These are phyloP conservation scores for Kazachstania martiniae DNA, from an alignment of 805 yeast genomes.

Conservation along the genomic window DNA sequence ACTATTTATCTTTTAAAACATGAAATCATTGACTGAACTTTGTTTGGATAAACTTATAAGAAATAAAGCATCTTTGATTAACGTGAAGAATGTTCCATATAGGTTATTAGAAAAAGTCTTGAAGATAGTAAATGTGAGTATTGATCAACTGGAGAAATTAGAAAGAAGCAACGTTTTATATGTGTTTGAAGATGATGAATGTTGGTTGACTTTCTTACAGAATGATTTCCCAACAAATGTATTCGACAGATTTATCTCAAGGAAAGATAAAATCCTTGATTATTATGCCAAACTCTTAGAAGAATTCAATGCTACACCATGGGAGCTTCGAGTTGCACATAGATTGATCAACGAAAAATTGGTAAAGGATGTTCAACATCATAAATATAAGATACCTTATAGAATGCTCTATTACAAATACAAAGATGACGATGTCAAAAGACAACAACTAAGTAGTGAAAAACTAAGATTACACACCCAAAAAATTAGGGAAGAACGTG, in stretches of 20 bases:
- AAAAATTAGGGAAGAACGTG: constrained; percentile 23
- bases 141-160: constrained; percentile 25
- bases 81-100: constrained; percentile 27
- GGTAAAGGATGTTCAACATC: constrained; percentile 12
- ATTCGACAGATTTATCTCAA: constrained; percentile 22
- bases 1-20: constrained; percentile 1
- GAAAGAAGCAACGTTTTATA: constrained; percentile 26
- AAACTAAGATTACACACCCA: constrained; percentile 25
- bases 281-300: constrained; percentile 13
- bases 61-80: constrained; percentile 14
- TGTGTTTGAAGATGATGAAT: constrained; percentile 30
- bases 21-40: constrained; percentile 12
- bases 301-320: constrained; percentile 7
- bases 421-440: constrained; percentile 24
- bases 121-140: constrained; percentile 20
- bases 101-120: constrained; percentile 24
- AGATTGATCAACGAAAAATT: constrained; percentile 10
- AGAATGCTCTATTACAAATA: constrained; percentile 28
- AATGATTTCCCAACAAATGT: constrained; percentile 29
- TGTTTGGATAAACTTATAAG: constrained; percentile 20
- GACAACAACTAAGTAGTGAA: constrained; percentile 28
- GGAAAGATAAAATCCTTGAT: constrained; percentile 13
- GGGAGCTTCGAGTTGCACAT: too few relatives aligned
- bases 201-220: constrained; percentile 26
- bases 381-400: constrained; percentile 27